Evolutionary conservation across 371 early-diverging fungal species (phyloP).

Genomic region (Ordospora pajunii): DNA sequence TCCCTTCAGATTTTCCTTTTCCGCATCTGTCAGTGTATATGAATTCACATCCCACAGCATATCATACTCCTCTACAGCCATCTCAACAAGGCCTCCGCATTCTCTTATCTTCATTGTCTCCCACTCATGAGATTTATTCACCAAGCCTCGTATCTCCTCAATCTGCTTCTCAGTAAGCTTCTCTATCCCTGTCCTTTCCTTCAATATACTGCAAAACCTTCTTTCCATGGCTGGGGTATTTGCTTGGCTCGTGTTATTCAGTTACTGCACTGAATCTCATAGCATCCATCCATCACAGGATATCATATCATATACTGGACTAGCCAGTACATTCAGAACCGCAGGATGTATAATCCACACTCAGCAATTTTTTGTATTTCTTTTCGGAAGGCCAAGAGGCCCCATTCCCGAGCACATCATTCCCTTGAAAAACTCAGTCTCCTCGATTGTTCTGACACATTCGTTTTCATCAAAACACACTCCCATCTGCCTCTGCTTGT

Average conservation of each 20-base stretch:
- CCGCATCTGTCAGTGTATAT: background rate
- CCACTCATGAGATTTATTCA: background rate
- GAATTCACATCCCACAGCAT: background rate
- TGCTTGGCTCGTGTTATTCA: no score
- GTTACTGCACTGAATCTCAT: no score
- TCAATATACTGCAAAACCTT: background rate
- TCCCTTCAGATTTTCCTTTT: background rate
- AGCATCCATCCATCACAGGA: no score
- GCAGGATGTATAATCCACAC: no score
- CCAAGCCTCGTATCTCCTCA: background rate
- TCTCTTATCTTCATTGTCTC: background rate
- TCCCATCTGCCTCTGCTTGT: background rate
- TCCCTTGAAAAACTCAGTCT: constrained; percentile 35
- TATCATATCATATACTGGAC: no score
- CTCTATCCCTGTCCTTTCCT: constrained; percentile 1
- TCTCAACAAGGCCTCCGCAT: background rate
- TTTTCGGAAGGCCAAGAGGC: constrained; percentile 32
- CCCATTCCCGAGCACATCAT: constrained; percentile 25
- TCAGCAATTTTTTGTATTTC: background rate
- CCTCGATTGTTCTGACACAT: background rate
- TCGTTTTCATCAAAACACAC: constrained; percentile 18
- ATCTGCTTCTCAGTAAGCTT: background rate
- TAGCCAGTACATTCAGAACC: no score
- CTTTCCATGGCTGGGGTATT: background rate
- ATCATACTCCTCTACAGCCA: background rate